Percentiles rank a stretch among this genome's conserved stretches.
These are phyloP conservation scores for Boletus insuetus DNA, from an alignment of 768 basidiomycete genomes.

Conservation along the genomic window DNA sequence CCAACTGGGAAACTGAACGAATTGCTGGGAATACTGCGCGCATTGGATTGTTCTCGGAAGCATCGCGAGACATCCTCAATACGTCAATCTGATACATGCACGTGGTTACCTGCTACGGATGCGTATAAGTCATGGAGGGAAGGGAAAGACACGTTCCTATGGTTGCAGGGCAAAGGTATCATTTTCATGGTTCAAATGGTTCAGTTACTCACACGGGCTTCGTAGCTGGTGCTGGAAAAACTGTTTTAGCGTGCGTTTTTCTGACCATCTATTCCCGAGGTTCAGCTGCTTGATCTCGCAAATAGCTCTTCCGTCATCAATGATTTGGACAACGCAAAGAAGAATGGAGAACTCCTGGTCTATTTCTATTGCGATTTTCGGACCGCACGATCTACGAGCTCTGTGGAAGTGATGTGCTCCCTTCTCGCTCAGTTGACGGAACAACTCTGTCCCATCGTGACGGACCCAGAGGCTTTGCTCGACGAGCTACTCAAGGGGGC, in stretches of 20 bases:
- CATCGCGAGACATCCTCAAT: neutral
- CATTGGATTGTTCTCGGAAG: neutral
- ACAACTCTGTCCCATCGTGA: neutral
- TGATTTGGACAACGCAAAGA: neutral
- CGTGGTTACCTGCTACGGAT: conserved; percentile 5
- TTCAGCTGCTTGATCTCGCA: neutral
- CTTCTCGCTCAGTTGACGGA: conserved; percentile 16
- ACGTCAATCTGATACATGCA: conserved; percentile 12
- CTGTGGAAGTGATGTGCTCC: conserved; percentile 16
- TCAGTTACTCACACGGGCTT: no score
- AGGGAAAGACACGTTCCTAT: conserved; percentile 5
- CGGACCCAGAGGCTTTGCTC: neutral
- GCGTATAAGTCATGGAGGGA: conserved; percentile 6
- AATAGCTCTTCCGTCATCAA: neutral
- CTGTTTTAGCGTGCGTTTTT: neutral
- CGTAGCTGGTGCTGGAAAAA: neutral
- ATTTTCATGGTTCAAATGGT: no score
- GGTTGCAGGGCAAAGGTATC: conserved; percentile 16
- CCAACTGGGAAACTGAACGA: neutral
- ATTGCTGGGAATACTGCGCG: neutral
- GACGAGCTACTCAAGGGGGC: conserved; percentile 4
- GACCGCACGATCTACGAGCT: neutral
- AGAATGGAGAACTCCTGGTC: neutral
- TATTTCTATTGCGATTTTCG: conserved; percentile 28
- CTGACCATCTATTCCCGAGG: neutral